Evolutionary conservation across 1,139 yeast genomes (phyloP), one percentile per base, ranked within the genome.

Genomic region (Pichia sp.): DNA sequence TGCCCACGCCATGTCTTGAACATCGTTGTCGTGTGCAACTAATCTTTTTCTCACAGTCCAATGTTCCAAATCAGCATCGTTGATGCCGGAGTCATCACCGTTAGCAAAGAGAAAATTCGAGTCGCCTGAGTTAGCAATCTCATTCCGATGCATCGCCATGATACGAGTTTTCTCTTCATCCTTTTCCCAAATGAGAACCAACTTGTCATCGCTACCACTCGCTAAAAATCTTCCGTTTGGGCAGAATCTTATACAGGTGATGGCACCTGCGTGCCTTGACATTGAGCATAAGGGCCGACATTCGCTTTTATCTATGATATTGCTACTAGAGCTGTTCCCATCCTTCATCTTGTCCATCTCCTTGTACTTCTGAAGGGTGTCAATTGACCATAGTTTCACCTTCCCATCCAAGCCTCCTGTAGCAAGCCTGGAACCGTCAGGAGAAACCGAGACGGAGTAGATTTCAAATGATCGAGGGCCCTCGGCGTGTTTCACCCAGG

Each of bases 1-100:
- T 1, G 97, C 88, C 99, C 99, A 93, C 45, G 97, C 95, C 60
- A 93, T 84, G 69, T 93, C 99, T 67, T 93, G 99, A 50, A 93
- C 89, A 72, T 93, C 99, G 66, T 92, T 93, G 60, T 93, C 98
- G 70, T 93, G 99, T 0, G 97, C 99, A 26, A 89, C 96, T 32
- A 90, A 77, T 64, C 98, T 79, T 66, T 88, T 88, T 31, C 97
- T 75, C 1, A 92, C 97, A 0, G 93, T 86, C 98, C 98, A 93
- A 63, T 87, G 95, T 67, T 92, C 97, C 50, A 84, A 67, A 63
- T 90, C 96, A 5, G 77, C 76, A 55, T 56, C 60, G 41, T 65
- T 66, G 5, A 64, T 52, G 10, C 52, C 88, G 32, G 95, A 75
- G 29, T 47, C 31, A 26, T 38, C 31, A 23, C 47, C 30, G 13